A percentile compares a stretch with the other conserved stretches of the same genome.
These are phyloP conservation scores for Neurospora cerealis DNA, from an alignment of 495 filamentous ascomycete genomes.

Conservation along the genomic window DNA sequence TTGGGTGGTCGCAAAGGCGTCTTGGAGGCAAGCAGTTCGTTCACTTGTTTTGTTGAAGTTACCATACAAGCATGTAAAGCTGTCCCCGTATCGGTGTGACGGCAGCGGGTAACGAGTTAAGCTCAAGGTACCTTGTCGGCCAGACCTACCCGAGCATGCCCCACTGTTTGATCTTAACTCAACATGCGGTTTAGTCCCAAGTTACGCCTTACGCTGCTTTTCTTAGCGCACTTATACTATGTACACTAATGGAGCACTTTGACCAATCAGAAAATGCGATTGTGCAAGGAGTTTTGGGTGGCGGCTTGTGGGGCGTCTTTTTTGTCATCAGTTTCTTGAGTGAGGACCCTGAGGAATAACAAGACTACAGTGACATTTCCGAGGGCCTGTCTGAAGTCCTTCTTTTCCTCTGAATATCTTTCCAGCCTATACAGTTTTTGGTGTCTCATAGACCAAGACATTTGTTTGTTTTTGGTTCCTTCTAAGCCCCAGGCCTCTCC, in stretches of 20 bases:
- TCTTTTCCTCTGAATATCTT: neutral
- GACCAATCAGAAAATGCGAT: neutral
- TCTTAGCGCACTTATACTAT: neutral
- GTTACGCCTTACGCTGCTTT: neutral
- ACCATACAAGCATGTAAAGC: neutral
- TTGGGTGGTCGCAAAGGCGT: neutral
- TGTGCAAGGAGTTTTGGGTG: neutral
- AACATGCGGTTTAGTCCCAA: neutral
- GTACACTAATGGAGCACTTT: neutral
- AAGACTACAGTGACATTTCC: neutral
- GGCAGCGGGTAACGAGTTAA: neutral
- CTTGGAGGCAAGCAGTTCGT: neutral
- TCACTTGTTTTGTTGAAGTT: neutral
- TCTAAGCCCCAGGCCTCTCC: neutral
- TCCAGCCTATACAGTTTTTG: neutral
- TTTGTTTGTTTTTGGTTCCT: neutral
- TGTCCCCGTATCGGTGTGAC: neutral
- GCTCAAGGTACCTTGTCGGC: neutral
- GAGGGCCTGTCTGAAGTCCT: neutral
- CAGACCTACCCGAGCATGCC: neutral
- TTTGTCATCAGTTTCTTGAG: neutral
- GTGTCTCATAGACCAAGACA: neutral
- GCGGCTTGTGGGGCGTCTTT: neutral
- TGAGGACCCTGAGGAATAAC: neutral
- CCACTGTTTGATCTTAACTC: neutral